Percentiles rank a stretch among this genome's conserved stretches.
Evolutionary conservation across 163 green algal genomes (phyloP).

Genomic region (Prototheca wickerhamii): DNA sequence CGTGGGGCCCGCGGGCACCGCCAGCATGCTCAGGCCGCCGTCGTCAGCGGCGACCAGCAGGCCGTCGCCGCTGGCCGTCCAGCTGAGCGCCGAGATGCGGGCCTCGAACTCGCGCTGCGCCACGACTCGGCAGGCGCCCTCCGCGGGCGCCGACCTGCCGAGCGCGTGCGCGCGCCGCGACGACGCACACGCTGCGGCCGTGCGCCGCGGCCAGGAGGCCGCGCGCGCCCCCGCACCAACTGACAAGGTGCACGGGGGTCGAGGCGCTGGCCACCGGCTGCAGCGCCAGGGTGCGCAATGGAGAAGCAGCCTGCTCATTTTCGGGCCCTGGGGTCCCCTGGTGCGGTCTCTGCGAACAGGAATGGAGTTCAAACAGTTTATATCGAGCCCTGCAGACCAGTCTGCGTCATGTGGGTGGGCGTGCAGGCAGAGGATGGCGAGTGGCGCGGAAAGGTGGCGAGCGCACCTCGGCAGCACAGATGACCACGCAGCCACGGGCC

Average conservation of each 20-base stretch:
- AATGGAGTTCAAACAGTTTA: no score
- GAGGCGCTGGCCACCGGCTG: neutral
- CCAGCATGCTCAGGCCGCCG: constrained; percentile 43
- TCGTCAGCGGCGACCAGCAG: constrained; percentile 37
- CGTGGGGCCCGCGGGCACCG: constrained; percentile 1
- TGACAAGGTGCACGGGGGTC: neutral
- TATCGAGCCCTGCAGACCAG: no score
- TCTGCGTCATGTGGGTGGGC: no score
- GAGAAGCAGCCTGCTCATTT: neutral
- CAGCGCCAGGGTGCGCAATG: neutral
- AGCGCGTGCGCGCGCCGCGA: no score
- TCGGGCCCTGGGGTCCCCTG: no score
- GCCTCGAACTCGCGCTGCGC: neutral
- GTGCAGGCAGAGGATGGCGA: no score
- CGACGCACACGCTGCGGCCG: no score
- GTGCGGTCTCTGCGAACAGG: neutral
- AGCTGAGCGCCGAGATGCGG: constrained; percentile 23
- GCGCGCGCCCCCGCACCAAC: neutral
- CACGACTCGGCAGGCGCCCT: neutral
- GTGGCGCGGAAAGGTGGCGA: no score
- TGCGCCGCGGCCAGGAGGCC: neutral
- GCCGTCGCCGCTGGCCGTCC: constrained; percentile 41
- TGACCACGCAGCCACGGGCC: neutral
- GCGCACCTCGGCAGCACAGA: neutral
- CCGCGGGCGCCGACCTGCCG: no score